Evolutionary conservation across 2,329 filamentous ascomycete species (phyloP).

Genomic region (Clonostachys solani): DNA sequence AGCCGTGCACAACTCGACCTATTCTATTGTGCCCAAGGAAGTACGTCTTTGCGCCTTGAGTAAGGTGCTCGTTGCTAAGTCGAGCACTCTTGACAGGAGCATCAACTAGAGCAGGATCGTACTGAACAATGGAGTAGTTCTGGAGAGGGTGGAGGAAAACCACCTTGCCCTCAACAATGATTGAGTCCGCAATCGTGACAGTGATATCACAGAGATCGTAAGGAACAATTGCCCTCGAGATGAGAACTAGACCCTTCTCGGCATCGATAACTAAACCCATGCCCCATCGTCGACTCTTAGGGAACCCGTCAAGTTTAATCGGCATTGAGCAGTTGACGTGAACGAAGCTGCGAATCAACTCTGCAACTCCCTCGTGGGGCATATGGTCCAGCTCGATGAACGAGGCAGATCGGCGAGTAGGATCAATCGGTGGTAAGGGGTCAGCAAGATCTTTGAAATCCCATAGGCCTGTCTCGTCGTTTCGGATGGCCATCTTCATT

Average conservation of each 20-base stretch:
- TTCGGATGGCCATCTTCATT: slow-evolving; percentile 88
- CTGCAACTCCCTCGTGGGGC: slow-evolving; percentile 83
- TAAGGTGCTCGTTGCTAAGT: slow-evolving; percentile 76
- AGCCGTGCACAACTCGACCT: slow-evolving; percentile 85
- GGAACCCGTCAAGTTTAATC: slow-evolving; percentile 96
- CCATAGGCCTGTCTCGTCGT: slow-evolving; percentile 88
- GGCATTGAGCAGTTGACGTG: slow-evolving; percentile 91
- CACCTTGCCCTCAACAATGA: slow-evolving; percentile 90
- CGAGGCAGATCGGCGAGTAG: slow-evolving; percentile 72
- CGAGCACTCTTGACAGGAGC: slow-evolving; percentile 88
- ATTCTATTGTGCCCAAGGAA: slow-evolving; percentile 99
- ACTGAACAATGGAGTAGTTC: slow-evolving; percentile 94
- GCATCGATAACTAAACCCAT: slow-evolving; percentile 98
- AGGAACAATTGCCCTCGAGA: slow-evolving; percentile 89
- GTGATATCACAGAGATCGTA: slow-evolving; percentile 97
- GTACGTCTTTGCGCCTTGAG: slow-evolving; percentile 89
- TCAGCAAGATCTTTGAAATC: slow-evolving; percentile 87
- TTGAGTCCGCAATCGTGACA: slow-evolving; percentile 92
- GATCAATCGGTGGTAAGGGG: slow-evolving; percentile 68
- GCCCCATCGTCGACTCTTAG: slow-evolving; percentile 87
- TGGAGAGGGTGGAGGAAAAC: slow-evolving; percentile 95
- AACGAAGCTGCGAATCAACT: slow-evolving; percentile 92
- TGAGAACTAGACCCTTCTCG: slow-evolving; percentile 89
- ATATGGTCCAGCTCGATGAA: slow-evolving; percentile 92
- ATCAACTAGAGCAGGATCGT: slow-evolving; percentile 89